A percentile compares a stretch with the other conserved stretches of the same genome.
These are phyloP conservation scores for Cetraspora pellucida DNA, from an alignment of 192 early-diverging fungal genomes.

Conservation along the genomic window DNA sequence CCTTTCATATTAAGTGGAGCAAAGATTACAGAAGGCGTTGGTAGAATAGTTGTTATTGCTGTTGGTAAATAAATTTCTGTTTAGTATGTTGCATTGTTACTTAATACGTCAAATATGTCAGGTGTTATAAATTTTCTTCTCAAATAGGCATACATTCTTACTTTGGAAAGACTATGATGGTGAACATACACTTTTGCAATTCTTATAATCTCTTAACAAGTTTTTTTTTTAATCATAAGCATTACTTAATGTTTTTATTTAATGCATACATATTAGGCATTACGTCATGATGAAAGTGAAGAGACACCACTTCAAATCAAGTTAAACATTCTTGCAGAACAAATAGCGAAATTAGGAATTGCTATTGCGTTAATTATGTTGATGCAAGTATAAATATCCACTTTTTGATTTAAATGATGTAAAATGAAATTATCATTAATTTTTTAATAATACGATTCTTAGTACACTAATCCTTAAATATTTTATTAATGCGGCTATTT, in stretches of 20 bases:
- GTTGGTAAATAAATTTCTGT: constrained; percentile 62
- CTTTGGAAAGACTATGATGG: constrained; percentile 91
- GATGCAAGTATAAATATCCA: constrained; percentile 37
- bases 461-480: constrained; percentile 63
- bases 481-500: constrained; percentile 58
- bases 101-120: background rate
- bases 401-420: constrained; percentile 34
- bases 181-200: too few species aligned
- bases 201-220: too few species aligned
- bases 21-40: constrained; percentile 88
- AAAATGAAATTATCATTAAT: too few species aligned
- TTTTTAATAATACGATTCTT: background rate
- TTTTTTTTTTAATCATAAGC: too few species aligned
- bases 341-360: constrained; percentile 93
- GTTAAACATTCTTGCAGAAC: constrained; percentile 86
- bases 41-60: constrained; percentile 81
- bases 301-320: constrained; percentile 93
- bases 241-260: too few species aligned
- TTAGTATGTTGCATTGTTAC: background rate
- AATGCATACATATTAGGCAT: constrained; percentile 38
- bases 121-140: background rate
- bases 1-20: constrained; percentile 89
- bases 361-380: constrained; percentile 83
- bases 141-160: constrained; percentile 62
- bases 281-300: constrained; percentile 69